Percentiles rank a stretch among this genome's conserved stretches.
Conservation (phyloP, 169 alveolate species). For the Eimeria falciformis region DNA sequence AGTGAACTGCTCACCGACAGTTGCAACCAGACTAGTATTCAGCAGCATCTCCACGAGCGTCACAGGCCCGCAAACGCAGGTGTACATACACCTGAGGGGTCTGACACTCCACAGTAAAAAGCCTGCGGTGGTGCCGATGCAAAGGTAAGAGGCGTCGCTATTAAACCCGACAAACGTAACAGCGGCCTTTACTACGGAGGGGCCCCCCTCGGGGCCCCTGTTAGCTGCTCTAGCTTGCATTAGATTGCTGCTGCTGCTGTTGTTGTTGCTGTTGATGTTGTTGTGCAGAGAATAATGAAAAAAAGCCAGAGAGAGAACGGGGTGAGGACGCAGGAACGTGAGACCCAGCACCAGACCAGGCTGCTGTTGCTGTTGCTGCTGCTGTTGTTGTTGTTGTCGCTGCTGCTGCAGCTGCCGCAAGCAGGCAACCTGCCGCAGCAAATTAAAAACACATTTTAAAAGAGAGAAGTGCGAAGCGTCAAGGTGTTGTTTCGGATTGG, state of each 20-base stretch:
- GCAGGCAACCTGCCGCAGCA: neutral
- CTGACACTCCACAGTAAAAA: slow-evolving; percentile 66
- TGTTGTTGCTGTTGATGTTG: neutral
- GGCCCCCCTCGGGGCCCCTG: neutral
- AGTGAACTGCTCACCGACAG: slow-evolving; percentile 66
- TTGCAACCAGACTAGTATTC: slow-evolving; percentile 70
- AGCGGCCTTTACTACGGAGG: slow-evolving; percentile 70
- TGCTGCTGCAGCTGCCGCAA: neutral
- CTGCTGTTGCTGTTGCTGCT: slow-evolving; percentile 11
- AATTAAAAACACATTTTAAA: neutral
- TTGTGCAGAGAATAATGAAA: neutral
- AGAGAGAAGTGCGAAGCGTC: neutral
- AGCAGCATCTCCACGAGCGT: slow-evolving; percentile 75
- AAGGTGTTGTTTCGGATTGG: neutral
- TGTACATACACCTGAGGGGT: slow-evolving; percentile 73
- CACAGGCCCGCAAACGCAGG: slow-evolving; percentile 76
- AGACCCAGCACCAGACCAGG: neutral
- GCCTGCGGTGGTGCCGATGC: slow-evolving; percentile 74
- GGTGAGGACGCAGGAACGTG: neutral
- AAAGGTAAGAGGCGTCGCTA: slow-evolving; percentile 57
- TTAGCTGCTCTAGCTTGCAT: slow-evolving; percentile 14
- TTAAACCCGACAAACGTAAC: slow-evolving; percentile 74
- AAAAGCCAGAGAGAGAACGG: neutral
- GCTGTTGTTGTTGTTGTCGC: slow-evolving; percentile 25
- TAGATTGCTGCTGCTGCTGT: slow-evolving; percentile 4